Conservation (phyloP, 2,329 filamentous ascomycete species). For the Aspergillus phoenicis region DNA sequence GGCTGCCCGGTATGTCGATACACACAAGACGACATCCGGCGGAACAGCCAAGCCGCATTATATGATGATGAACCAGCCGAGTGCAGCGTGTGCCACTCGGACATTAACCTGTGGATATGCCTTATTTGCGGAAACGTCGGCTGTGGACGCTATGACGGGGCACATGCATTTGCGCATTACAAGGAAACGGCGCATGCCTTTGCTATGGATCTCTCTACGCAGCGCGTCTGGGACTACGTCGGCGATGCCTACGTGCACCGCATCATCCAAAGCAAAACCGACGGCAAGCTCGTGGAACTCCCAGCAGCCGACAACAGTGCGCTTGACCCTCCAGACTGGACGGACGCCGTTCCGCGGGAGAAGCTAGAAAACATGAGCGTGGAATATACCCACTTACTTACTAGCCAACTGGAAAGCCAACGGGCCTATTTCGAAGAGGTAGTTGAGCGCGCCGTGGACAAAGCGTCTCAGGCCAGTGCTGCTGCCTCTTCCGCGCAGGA, state of each 20-base stretch:
- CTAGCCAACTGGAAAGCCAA: slow-evolving; percentile 89
- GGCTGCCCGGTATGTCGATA: slow-evolving; percentile 95
- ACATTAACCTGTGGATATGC: slow-evolving; percentile 90
- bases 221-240: slow-evolving; percentile 97
- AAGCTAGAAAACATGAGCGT: slow-evolving; percentile 78
- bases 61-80: slow-evolving; percentile 61
- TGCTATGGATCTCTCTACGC: slow-evolving; percentile 86
- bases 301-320: slow-evolving; percentile 59
- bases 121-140: slow-evolving; percentile 90
- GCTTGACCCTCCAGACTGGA: slow-evolving; percentile 46
- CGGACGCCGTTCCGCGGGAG: slow-evolving; percentile 54
- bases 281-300: slow-evolving; percentile 90
- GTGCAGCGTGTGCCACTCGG: slow-evolving; percentile 78
- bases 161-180: slow-evolving; percentile 92
- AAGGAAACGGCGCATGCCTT: slow-evolving; percentile 88
- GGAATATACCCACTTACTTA: slow-evolving; percentile 93
- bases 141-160: slow-evolving; percentile 90
- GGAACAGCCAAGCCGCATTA: slow-evolving; percentile 49
- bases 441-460: slow-evolving; percentile 84
- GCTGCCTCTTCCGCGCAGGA: slow-evolving; percentile 57
- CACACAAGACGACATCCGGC: slow-evolving; percentile 64
- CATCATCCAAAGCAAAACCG: slow-evolving; percentile 88
- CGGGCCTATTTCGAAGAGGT: slow-evolving; percentile 93
- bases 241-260: slow-evolving; percentile 95
- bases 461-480: slow-evolving; percentile 73